A percentile compares a stretch with the other conserved stretches of the same genome.
Conservation (phyloP, 306 rosid species). For the Oxytropis ochrocephala region DNA sequence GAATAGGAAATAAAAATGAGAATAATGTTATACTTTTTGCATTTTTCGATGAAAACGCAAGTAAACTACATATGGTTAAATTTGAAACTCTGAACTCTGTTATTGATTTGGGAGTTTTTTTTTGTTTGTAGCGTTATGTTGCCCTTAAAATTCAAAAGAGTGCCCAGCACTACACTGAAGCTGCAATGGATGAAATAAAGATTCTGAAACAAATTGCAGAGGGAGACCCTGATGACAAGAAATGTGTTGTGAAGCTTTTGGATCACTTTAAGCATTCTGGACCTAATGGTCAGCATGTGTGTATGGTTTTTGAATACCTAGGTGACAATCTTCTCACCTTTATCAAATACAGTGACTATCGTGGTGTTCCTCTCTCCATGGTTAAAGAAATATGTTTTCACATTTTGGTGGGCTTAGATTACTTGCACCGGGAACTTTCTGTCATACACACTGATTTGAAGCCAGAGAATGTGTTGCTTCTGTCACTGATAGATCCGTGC, state of each 20-base stretch:
- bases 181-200: constrained; percentile 11
- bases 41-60: neutral
- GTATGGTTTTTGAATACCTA: constrained; percentile 9
- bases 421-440: constrained; percentile 77
- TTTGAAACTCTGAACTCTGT: neutral
- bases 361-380: constrained; percentile 46
- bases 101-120: neutral
- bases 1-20: neutral
- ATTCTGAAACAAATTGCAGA: constrained; percentile 3
- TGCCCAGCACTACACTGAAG: neutral
- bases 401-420: constrained; percentile 79
- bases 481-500: constrained; percentile 57
- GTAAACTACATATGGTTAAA: neutral
- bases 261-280: constrained; percentile 7
- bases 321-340: constrained; percentile 8
- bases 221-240: constrained; percentile 1
- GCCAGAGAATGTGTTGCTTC: constrained; percentile 78
- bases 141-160: constrained; percentile 15
- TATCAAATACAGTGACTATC: neutral
- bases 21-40: neutral
- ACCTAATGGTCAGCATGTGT: constrained; percentile 7
- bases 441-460: constrained; percentile 84
- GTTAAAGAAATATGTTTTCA: constrained; percentile 71
- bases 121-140: neutral
- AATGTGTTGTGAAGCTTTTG: constrained; percentile 7